Evolutionary conservation across 108 stramenopile species (phyloP), one percentile per base, ranked within the genome.

Genomic region (Hondaea fermentalgiana): DNA sequence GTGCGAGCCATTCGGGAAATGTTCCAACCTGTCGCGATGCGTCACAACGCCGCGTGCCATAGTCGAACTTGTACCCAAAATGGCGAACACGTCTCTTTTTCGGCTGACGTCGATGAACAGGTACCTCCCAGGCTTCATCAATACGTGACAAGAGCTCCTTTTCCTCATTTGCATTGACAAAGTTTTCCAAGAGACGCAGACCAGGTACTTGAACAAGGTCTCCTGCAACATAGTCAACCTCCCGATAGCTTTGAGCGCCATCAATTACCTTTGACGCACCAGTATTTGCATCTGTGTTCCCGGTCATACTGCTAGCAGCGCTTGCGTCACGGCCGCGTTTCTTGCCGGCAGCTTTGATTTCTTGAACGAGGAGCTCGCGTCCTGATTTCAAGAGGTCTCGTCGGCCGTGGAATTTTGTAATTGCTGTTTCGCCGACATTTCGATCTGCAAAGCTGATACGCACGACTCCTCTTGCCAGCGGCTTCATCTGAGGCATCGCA

Each of bases 11-110:
- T 23, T 12, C 51, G 12, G 76, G 76, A 12, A 83, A 83, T 12
- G 49, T 6, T 2, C 49, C 51, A 43, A 53, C 51, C 8, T 43
- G 49, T 23, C 49, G 6, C 12, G 76, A 47, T 35, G 44, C 25
- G 64, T 69, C 76, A 45, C 76, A 83, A 12, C 76, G 45, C 76
- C 76, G 19, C 23, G 49, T 83, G 12, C 76, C 76, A 35, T 83
- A 83, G 76, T 83, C 76, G 51, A 83, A 83, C 51, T 35, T 83
- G 76, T 21, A 83, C 16, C 76, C 76, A 83, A 53, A 83, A 23
- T 83, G 76, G 43, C 51, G 12, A 14, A 83, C 76, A 12, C 76
- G 45, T 12, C 76, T 12, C 6, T 83, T 83, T 45, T 83, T 83
- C 16, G 76, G 76, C 76, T 83, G 76, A 23, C 23, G 45, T 35